Percentiles rank a stretch among this genome's conserved stretches.
Conservation (phyloP, 1,139 yeast genomes). For the Hansenula sp. region DNA sequence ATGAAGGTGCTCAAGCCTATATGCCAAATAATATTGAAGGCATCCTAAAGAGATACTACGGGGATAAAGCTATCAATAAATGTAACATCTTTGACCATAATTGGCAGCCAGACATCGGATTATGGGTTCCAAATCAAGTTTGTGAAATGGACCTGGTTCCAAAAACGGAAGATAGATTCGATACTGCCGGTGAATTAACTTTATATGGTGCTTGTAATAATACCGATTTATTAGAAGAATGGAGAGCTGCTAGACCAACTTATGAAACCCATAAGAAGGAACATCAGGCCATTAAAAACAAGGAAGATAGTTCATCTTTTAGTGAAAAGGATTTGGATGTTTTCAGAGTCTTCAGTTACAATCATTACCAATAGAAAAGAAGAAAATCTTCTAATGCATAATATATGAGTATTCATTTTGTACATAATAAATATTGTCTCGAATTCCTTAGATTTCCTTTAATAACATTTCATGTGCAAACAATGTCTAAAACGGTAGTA, state of each 20-base stretch:
- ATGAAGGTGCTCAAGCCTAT: constrained; percentile 56
- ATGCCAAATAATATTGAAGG: constrained; percentile 48
- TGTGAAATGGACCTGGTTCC: constrained; percentile 19
- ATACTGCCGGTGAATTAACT: constrained; percentile 23
- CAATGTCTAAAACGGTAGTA: constrained; percentile 20
- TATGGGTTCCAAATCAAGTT: constrained; percentile 41
- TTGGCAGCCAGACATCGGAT: constrained; percentile 37
- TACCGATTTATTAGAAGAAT: constrained; percentile 17
- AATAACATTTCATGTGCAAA: constrained; percentile 4
- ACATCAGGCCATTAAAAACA: constrained; percentile 12
- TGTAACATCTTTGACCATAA: constrained; percentile 24
- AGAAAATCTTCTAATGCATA: too few relatives aligned
- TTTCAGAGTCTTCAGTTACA: constrained; percentile 13
- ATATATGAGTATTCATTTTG: too few relatives aligned
- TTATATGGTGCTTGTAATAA: constrained; percentile 25
- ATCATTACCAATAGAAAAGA: constrained; percentile 5
- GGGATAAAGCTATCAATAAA: constrained; percentile 20
- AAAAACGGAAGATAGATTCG: constrained; percentile 26
- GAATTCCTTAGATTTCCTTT: too few relatives aligned
- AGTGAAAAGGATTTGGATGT: constrained; percentile 17
- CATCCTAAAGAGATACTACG: constrained; percentile 40
- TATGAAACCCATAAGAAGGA: constrained; percentile 21
- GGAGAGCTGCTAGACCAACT: constrained; percentile 11
- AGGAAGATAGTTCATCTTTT: constrained; percentile 14
- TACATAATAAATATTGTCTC: too few relatives aligned